phyloP scores from a whole-genome alignment of 78 protist species.

The Ministeria vibrans region DNA sequence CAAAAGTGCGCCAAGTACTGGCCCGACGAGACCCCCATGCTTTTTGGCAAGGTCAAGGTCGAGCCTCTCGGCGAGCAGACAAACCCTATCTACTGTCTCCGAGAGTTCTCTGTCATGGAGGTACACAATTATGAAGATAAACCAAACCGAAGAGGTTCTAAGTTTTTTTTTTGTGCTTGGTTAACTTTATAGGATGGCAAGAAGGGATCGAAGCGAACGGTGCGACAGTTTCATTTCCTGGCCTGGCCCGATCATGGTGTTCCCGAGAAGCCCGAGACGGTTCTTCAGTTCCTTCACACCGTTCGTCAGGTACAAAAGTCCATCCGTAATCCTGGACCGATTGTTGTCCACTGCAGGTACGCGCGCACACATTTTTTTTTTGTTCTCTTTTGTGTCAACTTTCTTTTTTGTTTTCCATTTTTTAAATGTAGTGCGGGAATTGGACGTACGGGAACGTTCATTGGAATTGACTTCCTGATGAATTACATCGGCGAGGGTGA shows the following conservation, averaged over 20 bases:
- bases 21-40: not conserved
- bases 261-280: not conserved
- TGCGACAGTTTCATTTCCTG: constrained; percentile 9
- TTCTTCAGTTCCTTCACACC: not conserved
- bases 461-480: not conserved
- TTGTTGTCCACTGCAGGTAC: constrained; percentile 7
- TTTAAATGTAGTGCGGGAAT: not conserved
- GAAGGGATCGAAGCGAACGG: not conserved
- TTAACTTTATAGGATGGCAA: not conserved
- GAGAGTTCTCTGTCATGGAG: not conserved
- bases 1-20: constrained; percentile 4
- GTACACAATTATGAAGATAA: not conserved
- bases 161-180: not conserved
- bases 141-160: not conserved
- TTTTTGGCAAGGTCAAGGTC: not conserved
- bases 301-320: not conserved
- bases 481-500: not conserved
- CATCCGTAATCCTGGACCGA: not conserved
- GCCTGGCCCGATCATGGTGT: constrained; percentile 19
- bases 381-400: not conserved
- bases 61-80: not conserved
- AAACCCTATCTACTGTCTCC: not conserved
- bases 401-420: not conserved
- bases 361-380: not conserved
- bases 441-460: constrained; percentile 18